Conservation (phyloP, 768 basidiomycete species). For the Boletus speciosus region DNA sequence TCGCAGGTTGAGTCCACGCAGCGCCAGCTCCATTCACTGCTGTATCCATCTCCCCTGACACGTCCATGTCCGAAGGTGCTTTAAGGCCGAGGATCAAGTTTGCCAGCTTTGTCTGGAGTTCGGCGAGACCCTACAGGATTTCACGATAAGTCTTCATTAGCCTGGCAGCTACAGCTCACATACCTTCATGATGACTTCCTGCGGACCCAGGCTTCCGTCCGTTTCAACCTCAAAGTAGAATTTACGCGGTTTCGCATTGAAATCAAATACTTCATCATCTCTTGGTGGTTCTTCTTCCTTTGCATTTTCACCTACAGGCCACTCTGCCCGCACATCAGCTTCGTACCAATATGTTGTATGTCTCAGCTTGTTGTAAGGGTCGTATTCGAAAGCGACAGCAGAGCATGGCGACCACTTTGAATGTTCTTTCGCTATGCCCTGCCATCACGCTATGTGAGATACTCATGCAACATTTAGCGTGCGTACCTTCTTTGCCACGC, state of each 20-base stretch:
- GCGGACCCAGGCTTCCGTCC: slow-evolving; percentile 83
- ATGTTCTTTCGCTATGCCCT: slow-evolving; percentile 98
- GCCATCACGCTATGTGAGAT: slow-evolving; percentile 1
- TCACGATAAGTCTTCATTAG: background rate
- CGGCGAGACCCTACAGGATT: slow-evolving; percentile 58
- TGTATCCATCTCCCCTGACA: slow-evolving; percentile 38
- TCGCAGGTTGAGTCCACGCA: slow-evolving; percentile 22
- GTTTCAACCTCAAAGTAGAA: slow-evolving; percentile 97
- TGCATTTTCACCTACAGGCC: slow-evolving; percentile 89
- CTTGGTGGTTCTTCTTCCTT: slow-evolving; percentile 76
- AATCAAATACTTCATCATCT: slow-evolving; percentile 85
- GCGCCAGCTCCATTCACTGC: slow-evolving; percentile 23
- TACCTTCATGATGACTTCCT: slow-evolving; percentile 87
- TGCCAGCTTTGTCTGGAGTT: slow-evolving; percentile 77
- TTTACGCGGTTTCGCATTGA: slow-evolving; percentile 77
- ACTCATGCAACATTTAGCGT: background rate
- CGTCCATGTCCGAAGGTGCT: slow-evolving; percentile 54
- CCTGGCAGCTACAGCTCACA: slow-evolving; percentile 1
- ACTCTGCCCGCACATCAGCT: slow-evolving; percentile 73
- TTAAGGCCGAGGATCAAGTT: slow-evolving; percentile 77
- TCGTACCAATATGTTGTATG: slow-evolving; percentile 98
- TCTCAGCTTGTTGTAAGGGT: slow-evolving; percentile 94
- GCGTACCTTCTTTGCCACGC: slow-evolving; percentile 90
- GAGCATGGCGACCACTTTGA: slow-evolving; percentile 99
- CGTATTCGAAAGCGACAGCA: slow-evolving; percentile 95